A percentile compares a stretch with the other conserved stretches of the same genome.
Conservation (phyloP, 208 protist genomes). For the Leishmania mexicana region DNA sequence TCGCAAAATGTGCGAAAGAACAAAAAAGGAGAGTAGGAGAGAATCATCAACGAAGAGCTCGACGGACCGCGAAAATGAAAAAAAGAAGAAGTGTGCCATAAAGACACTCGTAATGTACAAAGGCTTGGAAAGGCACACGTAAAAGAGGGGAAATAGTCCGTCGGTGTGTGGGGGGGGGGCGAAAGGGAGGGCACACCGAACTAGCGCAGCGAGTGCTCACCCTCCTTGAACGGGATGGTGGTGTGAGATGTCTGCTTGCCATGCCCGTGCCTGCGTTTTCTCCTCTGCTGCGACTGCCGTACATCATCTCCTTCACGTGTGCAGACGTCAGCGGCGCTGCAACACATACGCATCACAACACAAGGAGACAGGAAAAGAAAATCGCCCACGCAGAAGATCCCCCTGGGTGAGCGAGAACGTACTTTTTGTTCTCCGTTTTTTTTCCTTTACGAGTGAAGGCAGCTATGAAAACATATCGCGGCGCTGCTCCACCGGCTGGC, state of each 20-base stretch:
- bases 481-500: background rate
- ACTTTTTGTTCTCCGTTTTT: no score
- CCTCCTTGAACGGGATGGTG: background rate
- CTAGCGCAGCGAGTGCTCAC: background rate
- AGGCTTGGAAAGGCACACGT: background rate
- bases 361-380: background rate
- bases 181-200: background rate
- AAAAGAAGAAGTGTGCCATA: background rate
- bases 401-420: no score
- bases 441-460: background rate
- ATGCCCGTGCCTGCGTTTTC: background rate
- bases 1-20: background rate
- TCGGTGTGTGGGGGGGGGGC: background rate
- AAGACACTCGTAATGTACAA: background rate
- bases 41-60: background rate
- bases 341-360: background rate
- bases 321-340: background rate
- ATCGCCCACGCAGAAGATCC: background rate
- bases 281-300: background rate
- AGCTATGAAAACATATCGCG: background rate
- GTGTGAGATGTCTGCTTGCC: background rate
- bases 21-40: background rate
- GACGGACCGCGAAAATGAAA: background rate
- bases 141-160: background rate
- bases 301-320: no score